phyloP scores from a whole-genome alignment of 1,284 basidiomycete species.

The Gomphus bonarii region DNA sequence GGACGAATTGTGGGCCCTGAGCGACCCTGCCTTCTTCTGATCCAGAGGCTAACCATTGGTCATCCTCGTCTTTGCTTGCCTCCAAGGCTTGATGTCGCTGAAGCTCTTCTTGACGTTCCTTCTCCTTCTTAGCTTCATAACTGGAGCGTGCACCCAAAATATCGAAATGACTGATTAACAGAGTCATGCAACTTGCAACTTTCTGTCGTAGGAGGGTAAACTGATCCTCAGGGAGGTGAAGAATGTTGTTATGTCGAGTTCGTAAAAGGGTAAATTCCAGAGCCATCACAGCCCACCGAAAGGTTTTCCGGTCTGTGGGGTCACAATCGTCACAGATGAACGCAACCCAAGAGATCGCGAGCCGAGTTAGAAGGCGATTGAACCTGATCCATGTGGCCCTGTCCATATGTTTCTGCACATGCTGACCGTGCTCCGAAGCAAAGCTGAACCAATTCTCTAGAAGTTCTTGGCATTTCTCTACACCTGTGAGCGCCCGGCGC shows the following conservation, averaged over 20 bases:
- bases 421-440: slow-evolving; percentile 89
- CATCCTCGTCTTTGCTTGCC: slow-evolving; percentile 25
- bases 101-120: slow-evolving; percentile 71
- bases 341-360: slow-evolving; percentile 94
- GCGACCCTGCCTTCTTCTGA: slow-evolving; percentile 20
- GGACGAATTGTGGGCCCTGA: slow-evolving; percentile 37
- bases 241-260: slow-evolving; percentile 84
- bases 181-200: slow-evolving; percentile 93
- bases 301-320: slow-evolving; percentile 91
- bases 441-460: slow-evolving; percentile 95
- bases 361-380: slow-evolving; percentile 72
- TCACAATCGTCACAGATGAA: slow-evolving; percentile 99
- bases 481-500: slow-evolving; percentile 51
- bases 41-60: slow-evolving; percentile 21
- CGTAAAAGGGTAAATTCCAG: slow-evolving; percentile 90
- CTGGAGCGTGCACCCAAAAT: slow-evolving; percentile 89
- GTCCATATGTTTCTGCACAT: slow-evolving; percentile 84
- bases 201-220: slow-evolving; percentile 85
- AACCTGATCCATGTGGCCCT: slow-evolving; percentile 61
- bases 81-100: slow-evolving; percentile 51
- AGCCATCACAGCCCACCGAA: slow-evolving; percentile 97
- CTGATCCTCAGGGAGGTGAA: slow-evolving; percentile 81
- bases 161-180: slow-evolving; percentile 96
- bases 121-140: slow-evolving; percentile 81
- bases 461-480: slow-evolving; percentile 72